Evolutionary conservation across 106 monocot species (phyloP), one percentile per base, ranked within the genome.

Genomic region (Platanthera zijinensis): DNA sequence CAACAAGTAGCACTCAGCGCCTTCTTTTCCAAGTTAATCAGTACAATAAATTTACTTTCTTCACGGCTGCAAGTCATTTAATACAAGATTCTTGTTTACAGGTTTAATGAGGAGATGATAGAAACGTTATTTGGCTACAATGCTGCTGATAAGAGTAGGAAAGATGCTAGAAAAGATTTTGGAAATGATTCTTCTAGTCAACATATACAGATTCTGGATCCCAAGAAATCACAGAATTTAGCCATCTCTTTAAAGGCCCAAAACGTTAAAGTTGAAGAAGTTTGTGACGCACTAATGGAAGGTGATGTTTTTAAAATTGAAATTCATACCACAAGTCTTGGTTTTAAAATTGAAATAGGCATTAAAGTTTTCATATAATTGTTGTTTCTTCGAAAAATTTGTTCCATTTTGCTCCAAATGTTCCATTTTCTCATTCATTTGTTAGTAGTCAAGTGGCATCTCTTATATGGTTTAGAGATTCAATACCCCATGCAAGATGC

Each of bases 81-180:
- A 13, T 32, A 39, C 3, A 12, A 66, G 32, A 32, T 32, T 32
- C 15, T 48, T 70, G 70, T 15, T 72, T 50, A 17, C 71, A 89
- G 89, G 82, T 89, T 89, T 67, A 86, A 82, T 78, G 89, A 89
- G 82, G 86, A 80, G 71, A 84, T 84, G 89, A 89, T 89, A 45
- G 84, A 87, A 80, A 89, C 66, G 18, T 75, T 89, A 6, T 89
- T 89, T 84, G 89, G 89, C 14, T 85, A 86, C 68, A 57, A 66
- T 51, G 51, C 80, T 48, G 71, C 69, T 51, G 74, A 84, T 69
- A 89, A 89, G 69, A 48, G 57, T 6, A 86, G 80, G 49, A 70
- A 46, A 32, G 78, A 78, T 1, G 57, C 56, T 0, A 89, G 82
- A 68, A 83, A 77, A 25, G 81, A 76, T 14, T 51, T 63, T 63